Base-by-base conservation (phyloP, 306 rosid genomes). In the Prunus persica region DNA sequence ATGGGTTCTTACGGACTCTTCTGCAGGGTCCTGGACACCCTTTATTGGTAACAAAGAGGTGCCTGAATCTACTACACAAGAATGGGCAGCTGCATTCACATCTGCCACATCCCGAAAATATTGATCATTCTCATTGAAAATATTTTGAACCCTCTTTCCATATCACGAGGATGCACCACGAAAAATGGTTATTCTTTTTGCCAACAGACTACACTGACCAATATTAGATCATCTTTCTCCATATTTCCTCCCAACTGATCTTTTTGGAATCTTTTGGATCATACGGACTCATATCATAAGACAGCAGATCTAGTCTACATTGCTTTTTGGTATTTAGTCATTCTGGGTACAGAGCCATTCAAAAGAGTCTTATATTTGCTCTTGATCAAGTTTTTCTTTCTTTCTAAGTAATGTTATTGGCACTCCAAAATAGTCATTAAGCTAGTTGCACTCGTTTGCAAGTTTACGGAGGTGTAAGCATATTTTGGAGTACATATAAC, bases 1-100 rank as follows among this genome's bases (percentile, higher is more conserved):
- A 63, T 88, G 91, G 91, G 86, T 86, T 83, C 86, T 88, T 68
- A 56, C 87, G 25, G 89, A 79, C 67, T 66, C 70, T 61, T 25
- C 88, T 49, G 38, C 65, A 25, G 84, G 78, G 16, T 74, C 84
- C 9, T 88, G 89, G 91, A 80, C 85, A n/a, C 89, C 91, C 24
- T 88, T 43, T 32, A 68, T 83, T 3, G 80, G 63, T 30, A 80
- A 77, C 13, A 71, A 73, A 49, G 82, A 79, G 63, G 86, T 88
- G 25, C 58, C 88, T 0, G 82, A 83, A 24, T 55, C 86, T 9
- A 51, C 82, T 0, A 73, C 66, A 51, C 77, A 71, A 45, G 88
- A 85, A 68, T 88, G 91, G 91, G 80, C 57, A n/a, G 73, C 72
- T 11, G 89, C 88, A 8, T 88, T 83, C 65, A 54, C 78, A 20